phyloP scores from a whole-genome alignment of 2,329 filamentous ascomycete species.

The Stachybotrys chartarum region DNA sequence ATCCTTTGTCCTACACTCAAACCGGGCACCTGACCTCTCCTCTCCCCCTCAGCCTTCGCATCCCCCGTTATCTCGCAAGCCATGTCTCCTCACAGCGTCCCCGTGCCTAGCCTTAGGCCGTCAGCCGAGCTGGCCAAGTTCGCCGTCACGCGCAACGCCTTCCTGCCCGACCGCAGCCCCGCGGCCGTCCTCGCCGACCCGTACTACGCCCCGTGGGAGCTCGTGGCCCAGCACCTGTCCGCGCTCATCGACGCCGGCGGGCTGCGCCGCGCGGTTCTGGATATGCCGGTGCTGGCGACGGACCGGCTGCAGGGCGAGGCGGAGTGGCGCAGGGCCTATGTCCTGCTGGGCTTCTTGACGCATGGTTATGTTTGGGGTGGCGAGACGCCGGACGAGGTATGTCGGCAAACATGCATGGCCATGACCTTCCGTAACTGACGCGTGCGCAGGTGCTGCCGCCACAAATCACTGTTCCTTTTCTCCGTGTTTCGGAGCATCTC shows the following conservation, averaged over 20 bases:
- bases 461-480: constrained; percentile 68
- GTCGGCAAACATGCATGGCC: not conserved
- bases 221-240: constrained; percentile 60
- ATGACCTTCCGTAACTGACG: constrained; percentile 1
- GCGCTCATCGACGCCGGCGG: constrained; percentile 55
- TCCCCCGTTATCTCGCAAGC: not conserved
- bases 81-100: constrained; percentile 37
- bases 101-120: constrained; percentile 8
- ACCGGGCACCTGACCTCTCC: not conserved
- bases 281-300: constrained; percentile 64
- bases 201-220: constrained; percentile 79
- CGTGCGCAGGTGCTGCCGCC: constrained; percentile 56
- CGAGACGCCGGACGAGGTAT: constrained; percentile 63
- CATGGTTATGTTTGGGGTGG: constrained; percentile 91
- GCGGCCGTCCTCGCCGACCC: constrained; percentile 55
- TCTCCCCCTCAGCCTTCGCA: not conserved
- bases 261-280: constrained; percentile 55
- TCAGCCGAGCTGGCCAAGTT: constrained; percentile 25
- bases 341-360: constrained; percentile 68
- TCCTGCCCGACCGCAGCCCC: constrained; percentile 67
- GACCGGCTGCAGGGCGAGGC: constrained; percentile 53
- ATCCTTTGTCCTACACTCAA: not conserved
- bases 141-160: constrained; percentile 54
- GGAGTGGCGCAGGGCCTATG: constrained; percentile 79
- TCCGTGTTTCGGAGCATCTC: constrained; percentile 63